Evolutionary conservation across 176 grass and related monocot species (phyloP).

Genomic region (Paspalum vaginatum): DNA sequence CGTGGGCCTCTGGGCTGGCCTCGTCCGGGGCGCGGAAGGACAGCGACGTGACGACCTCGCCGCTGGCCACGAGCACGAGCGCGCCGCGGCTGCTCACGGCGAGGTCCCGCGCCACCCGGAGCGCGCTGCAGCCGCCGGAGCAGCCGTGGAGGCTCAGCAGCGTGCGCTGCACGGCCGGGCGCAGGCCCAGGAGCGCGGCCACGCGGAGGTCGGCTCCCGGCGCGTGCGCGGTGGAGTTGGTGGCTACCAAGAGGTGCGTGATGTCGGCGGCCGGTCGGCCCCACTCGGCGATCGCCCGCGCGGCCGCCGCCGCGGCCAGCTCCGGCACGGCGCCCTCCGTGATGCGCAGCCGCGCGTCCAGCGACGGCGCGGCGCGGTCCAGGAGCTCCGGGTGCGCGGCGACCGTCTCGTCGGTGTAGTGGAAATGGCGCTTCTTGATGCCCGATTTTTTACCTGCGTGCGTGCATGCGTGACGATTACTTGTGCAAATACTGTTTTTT

Average conservation of each 20-base stretch:
- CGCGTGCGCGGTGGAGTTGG: constrained; percentile 26
- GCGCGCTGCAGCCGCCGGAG: constrained; percentile 27
- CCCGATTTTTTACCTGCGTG: constrained; percentile 31
- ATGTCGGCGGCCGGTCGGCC: constrained; percentile 45
- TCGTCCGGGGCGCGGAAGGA: constrained; percentile 24
- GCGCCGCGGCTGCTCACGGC: constrained; percentile 55
- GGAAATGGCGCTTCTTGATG: constrained; percentile 45
- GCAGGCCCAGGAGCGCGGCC: constrained; percentile 44
- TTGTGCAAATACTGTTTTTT: no score
- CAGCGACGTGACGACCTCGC: constrained; percentile 14
- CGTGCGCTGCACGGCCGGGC: constrained; percentile 12
- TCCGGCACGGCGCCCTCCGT: constrained; percentile 26
- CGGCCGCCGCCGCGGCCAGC: constrained; percentile 3
- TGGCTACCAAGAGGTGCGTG: constrained; percentile 50
- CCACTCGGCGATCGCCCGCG: constrained; percentile 57
- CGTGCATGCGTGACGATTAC: no score
- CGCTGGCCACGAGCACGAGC: constrained; percentile 42
- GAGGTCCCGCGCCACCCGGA: constrained; percentile 62
- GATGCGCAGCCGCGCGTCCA: constrained; percentile 28
- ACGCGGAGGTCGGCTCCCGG: constrained; percentile 44
- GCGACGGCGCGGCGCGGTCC: constrained; percentile 17
- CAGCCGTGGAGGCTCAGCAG: constrained; percentile 36
- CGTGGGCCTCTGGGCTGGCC: constrained; percentile 6
- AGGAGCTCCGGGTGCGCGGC: constrained; percentile 19
- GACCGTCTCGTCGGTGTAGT: constrained; percentile 15